These are phyloP conservation scores for Penicillium sp. DNA, from an alignment of 2,329 filamentous ascomycete species.

Conservation along the genomic window DNA sequence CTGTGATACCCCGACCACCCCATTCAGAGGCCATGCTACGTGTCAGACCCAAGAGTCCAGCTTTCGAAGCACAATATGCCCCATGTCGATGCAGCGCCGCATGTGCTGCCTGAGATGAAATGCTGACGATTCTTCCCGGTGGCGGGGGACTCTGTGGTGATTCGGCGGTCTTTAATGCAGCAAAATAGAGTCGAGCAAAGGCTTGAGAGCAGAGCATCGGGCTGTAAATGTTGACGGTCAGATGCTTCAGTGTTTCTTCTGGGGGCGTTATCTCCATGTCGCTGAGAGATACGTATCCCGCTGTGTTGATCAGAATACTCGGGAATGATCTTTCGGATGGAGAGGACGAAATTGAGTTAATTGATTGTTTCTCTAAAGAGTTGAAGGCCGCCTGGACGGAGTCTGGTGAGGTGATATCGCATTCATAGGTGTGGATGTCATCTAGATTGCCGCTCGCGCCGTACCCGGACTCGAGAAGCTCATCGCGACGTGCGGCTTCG, in stretches of 20 bases:
- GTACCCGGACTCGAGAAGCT: slow-evolving; percentile 41
- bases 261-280: slow-evolving; percentile 45
- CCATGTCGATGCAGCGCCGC: slow-evolving; percentile 48
- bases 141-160: slow-evolving; percentile 24
- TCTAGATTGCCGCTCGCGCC: slow-evolving; percentile 22
- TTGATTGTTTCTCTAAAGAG: slow-evolving; percentile 32
- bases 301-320: slow-evolving; percentile 45
- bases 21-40: slow-evolving; percentile 51
- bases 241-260: slow-evolving; percentile 46
- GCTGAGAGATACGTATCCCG: slow-evolving; percentile 49
- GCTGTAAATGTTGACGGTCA: slow-evolving; percentile 47
- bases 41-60: slow-evolving; percentile 47
- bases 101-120: slow-evolving; percentile 50
- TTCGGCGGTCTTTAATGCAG: slow-evolving; percentile 22
- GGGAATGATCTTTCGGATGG: slow-evolving; percentile 33
- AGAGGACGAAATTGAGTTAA: slow-evolving; percentile 11
- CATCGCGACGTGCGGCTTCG: slow-evolving; percentile 40
- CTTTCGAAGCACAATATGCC: slow-evolving; percentile 52
- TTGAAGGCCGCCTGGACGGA: slow-evolving; percentile 48
- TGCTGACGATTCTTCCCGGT: slow-evolving; percentile 48
- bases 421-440: slow-evolving; percentile 40
- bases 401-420: slow-evolving; percentile 51
- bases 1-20: slow-evolving; percentile 47
- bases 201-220: slow-evolving; percentile 49
- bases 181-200: slow-evolving; percentile 46